phyloP scores from a whole-genome alignment of 257 asterid species.

The Fraxinus americana region DNA sequence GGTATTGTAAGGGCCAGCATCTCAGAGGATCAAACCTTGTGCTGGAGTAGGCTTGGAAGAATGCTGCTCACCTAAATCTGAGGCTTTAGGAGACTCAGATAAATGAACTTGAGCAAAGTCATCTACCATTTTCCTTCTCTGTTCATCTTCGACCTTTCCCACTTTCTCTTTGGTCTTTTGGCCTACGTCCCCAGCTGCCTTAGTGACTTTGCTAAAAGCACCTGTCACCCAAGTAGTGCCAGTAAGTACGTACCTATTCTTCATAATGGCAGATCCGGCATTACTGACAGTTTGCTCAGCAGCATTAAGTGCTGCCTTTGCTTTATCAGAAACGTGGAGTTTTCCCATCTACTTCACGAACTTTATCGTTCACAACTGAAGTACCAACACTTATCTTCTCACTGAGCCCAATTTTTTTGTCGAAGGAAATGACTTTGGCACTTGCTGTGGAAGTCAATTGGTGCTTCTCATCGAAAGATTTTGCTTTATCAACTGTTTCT shows the following conservation, averaged over 20 bases:
- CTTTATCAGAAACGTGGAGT: constrained; percentile 86
- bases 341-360: constrained; percentile 83
- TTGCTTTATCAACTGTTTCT: constrained; percentile 78
- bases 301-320: constrained; percentile 75
- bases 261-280: constrained; percentile 90
- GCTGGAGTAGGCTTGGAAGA: constrained; percentile 67
- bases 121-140: constrained; percentile 80
- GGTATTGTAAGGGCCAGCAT: constrained; percentile 23
- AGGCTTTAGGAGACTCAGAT: constrained; percentile 74
- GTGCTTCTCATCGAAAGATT: constrained; percentile 82
- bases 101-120: constrained; percentile 81
- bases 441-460: constrained; percentile 80
- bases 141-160: constrained; percentile 73
- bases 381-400: constrained; percentile 81
- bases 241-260: constrained; percentile 77
- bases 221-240: constrained; percentile 90
- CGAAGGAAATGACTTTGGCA: constrained; percentile 73
- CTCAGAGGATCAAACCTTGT: constrained; percentile 65
- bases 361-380: constrained; percentile 76
- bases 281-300: constrained; percentile 83
- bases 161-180: constrained; percentile 86
- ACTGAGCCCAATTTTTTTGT: constrained; percentile 71
- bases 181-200: constrained; percentile 91
- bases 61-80: constrained; percentile 53
- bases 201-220: constrained; percentile 73